These are phyloP conservation scores for Sabuloglossum arenarium DNA, from an alignment of 495 filamentous ascomycete genomes.

Conservation along the genomic window DNA sequence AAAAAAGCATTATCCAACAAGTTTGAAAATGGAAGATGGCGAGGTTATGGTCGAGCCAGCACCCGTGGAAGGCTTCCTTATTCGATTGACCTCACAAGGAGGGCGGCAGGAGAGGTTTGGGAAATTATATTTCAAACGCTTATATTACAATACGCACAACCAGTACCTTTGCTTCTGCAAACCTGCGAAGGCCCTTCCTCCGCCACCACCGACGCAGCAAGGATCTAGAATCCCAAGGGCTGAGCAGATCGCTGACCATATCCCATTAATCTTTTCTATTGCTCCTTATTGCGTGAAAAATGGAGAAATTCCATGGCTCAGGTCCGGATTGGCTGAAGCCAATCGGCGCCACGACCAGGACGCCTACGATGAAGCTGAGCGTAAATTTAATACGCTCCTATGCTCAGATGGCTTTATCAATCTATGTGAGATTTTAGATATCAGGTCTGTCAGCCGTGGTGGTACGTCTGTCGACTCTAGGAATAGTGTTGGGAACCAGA, in stretches of 20 bases:
- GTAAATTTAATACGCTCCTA: constrained; percentile 36
- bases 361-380: constrained; percentile 38
- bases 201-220: constrained; percentile 27
- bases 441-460: constrained; percentile 31
- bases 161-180: constrained; percentile 45
- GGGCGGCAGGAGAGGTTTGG: constrained; percentile 38
- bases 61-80: constrained; percentile 51
- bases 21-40: constrained; percentile 14
- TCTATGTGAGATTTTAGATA: constrained; percentile 33
- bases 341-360: constrained; percentile 33
- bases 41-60: constrained; percentile 28
- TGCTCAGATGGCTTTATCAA: constrained; percentile 48
- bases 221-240: constrained; percentile 30
- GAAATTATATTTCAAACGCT: constrained; percentile 45
- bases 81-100: constrained; percentile 45
- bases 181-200: constrained; percentile 42
- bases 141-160: constrained; percentile 53
- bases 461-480: constrained; percentile 29
- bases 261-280: constrained; percentile 40
- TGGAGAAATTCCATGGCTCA: constrained; percentile 37
- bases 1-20: constrained; percentile 47
- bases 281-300: constrained; percentile 38
- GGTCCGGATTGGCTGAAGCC: constrained; percentile 20
- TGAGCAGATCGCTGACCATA: constrained; percentile 32
- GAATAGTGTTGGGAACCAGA: constrained; percentile 24